Percentiles rank a stretch among this genome's conserved stretches.
Evolutionary conservation across 306 rosid genomes (phyloP).

Genomic region (Malus domestica): DNA sequence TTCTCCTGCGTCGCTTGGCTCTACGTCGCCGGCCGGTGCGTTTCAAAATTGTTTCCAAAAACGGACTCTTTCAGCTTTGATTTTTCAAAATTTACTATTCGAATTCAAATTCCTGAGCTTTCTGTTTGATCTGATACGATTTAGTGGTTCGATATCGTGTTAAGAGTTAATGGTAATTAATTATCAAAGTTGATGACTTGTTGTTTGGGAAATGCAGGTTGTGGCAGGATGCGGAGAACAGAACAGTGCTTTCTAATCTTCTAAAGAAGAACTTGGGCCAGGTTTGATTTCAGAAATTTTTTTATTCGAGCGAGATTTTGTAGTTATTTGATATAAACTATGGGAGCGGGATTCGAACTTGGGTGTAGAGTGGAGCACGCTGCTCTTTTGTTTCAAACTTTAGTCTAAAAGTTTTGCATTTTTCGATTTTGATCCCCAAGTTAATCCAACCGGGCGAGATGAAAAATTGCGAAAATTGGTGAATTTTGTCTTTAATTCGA

Average conservation of each 20-base stretch:
- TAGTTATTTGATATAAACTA: too few species aligned
- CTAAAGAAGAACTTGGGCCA: constrained; percentile 56
- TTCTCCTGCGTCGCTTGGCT: constrained; percentile 99
- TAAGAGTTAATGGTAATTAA: background rate
- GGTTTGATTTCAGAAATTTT: constrained; percentile 30
- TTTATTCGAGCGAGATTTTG: background rate
- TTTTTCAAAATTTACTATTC: background rate
- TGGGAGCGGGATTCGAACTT: too few species aligned
- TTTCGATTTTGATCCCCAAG: background rate
- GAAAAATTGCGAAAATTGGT: background rate
- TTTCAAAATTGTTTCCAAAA: background rate
- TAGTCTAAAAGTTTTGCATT: background rate
- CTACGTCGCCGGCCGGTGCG: constrained; percentile 89
- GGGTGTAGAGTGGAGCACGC: background rate
- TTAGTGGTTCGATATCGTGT: background rate
- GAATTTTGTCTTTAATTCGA: background rate
- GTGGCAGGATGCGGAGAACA: constrained; percentile 97
- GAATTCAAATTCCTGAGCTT: background rate
- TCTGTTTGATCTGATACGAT: background rate
- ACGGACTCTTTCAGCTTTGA: background rate
- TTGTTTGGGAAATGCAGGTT: constrained; percentile 43
- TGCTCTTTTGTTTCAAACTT: background rate
- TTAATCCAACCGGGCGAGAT: background rate
- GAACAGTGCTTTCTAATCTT: constrained; percentile 59
- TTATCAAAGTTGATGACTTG: background rate